A percentile compares a stretch with the other conserved stretches of the same genome.
Conservation (phyloP, 139 green algal species). For the Chlorella ohadii region DNA sequence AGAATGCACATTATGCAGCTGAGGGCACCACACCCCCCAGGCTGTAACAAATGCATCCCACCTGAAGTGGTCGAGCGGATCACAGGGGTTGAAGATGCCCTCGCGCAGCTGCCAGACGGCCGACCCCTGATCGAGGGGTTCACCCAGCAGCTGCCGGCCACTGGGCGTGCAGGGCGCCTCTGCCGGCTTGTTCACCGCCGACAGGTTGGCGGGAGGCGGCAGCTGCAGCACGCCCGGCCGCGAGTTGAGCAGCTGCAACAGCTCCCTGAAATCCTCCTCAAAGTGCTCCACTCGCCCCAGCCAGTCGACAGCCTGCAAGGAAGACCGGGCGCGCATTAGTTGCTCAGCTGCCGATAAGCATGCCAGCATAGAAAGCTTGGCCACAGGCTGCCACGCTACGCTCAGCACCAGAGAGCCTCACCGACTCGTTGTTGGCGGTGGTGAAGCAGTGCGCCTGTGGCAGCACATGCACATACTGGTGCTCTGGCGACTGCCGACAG, state of each 20-base stretch:
- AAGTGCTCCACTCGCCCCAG: not conserved
- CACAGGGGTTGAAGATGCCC: too few relatives aligned
- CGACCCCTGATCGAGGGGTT: not conserved
- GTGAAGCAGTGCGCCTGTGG: constrained; percentile 1
- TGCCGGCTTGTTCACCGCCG: not conserved
- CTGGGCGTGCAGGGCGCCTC: not conserved
- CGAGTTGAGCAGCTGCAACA: not conserved
- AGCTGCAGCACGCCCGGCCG: not conserved
- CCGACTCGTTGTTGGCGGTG: not conserved
- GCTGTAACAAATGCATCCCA: not conserved
- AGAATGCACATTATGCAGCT: too few relatives aligned
- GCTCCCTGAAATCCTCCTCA: not conserved
- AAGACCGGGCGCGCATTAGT: too few relatives aligned
- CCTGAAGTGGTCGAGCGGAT: too few relatives aligned
- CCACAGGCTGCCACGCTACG: too few relatives aligned
- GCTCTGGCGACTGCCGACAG: not conserved
- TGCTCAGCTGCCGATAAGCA: too few relatives aligned
- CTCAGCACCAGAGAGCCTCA: too few relatives aligned
- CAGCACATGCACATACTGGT: not conserved
- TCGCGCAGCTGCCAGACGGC: not conserved
- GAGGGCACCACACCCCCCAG: too few relatives aligned
- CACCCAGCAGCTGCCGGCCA: not conserved
- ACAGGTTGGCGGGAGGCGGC: not conserved
- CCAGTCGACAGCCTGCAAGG: not conserved
- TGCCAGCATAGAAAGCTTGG: too few relatives aligned